Percentiles rank a stretch among this genome's conserved stretches.
These are phyloP conservation scores for Lachnellula cervina DNA, from an alignment of 2,329 filamentous ascomycete species.

Conservation along the genomic window DNA sequence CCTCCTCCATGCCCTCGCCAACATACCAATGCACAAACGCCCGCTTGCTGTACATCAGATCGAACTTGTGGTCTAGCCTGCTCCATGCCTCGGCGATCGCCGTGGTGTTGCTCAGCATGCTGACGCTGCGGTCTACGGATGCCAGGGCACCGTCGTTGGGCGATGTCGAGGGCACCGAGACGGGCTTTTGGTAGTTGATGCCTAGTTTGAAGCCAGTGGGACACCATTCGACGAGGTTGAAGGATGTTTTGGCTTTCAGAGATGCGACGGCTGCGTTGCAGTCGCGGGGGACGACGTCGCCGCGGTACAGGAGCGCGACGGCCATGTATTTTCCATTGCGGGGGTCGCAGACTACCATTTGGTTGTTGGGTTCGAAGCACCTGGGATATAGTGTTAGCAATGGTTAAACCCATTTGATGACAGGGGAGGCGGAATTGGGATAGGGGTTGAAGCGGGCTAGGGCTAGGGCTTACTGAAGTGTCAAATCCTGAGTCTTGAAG, in stretches of 20 bases:
- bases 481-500: conserved; percentile 61
- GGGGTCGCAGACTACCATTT: conserved; percentile 66
- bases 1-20: conserved; percentile 66
- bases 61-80: conserved; percentile 62
- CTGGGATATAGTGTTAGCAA: conserved; percentile 13
- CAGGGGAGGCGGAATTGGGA: conserved; percentile 11
- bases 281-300: conserved; percentile 60
- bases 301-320: conserved; percentile 60
- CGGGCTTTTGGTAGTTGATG: conserved; percentile 60
- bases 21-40: conserved; percentile 70
- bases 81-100: conserved; percentile 63
- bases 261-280: conserved; percentile 53
- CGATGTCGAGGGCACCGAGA: conserved; percentile 41
- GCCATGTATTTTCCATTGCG: conserved; percentile 67
- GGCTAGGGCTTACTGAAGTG: conserved; percentile 50
- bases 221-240: conserved; percentile 66
- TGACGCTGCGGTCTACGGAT: conserved; percentile 48
- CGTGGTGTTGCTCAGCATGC: conserved; percentile 64
- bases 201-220: conserved; percentile 66
- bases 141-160: conserved; percentile 44
- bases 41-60: conserved; percentile 66
- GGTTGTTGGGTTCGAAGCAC: conserved; percentile 64
- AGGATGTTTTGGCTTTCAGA: conserved; percentile 60
- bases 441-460: neutral
- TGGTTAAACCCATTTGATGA: neutral